A percentile compares a stretch with the other conserved stretches of the same genome.
phyloP scores from a whole-genome alignment of 306 rosid species.

The Trichosanthes truncata region DNA sequence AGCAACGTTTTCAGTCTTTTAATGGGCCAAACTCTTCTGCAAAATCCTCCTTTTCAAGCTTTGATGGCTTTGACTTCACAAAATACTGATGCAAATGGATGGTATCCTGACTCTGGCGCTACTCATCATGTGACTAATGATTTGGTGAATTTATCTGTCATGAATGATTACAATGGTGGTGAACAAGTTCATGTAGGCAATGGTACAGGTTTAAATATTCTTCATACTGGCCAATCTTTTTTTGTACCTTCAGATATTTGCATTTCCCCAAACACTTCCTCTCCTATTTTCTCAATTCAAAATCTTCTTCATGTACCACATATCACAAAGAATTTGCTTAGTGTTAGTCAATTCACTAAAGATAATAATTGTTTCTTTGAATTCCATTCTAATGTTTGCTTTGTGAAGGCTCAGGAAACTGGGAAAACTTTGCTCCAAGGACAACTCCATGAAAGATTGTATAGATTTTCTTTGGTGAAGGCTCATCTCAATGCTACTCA shows the following conservation, averaged over 20 bases:
- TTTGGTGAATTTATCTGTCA: rapidly evolving
- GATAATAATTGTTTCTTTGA: neutral
- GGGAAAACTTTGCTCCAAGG: neutral
- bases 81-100: neutral
- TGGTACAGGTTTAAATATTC: neutral
- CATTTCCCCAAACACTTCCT: neutral
- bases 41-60: too few relatives aligned
- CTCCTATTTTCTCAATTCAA: neutral
- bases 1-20: too few relatives aligned
- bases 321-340: neutral
- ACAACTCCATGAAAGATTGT: neutral
- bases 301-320: neutral
- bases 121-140: neutral
- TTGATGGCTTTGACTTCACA: neutral
- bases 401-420: neutral
- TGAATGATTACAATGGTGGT: rapidly evolving
- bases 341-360: neutral
- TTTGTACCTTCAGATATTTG: neutral
- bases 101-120: neutral
- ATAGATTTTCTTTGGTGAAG: neutral
- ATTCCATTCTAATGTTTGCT: neutral
- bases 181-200: neutral
- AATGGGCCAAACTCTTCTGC: too few relatives aligned
- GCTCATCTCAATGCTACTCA: neutral
- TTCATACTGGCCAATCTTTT: neutral